Evolutionary conservation across 139 green algal genomes (phyloP).

Genomic region (Chlamydomonas sp.): DNA sequence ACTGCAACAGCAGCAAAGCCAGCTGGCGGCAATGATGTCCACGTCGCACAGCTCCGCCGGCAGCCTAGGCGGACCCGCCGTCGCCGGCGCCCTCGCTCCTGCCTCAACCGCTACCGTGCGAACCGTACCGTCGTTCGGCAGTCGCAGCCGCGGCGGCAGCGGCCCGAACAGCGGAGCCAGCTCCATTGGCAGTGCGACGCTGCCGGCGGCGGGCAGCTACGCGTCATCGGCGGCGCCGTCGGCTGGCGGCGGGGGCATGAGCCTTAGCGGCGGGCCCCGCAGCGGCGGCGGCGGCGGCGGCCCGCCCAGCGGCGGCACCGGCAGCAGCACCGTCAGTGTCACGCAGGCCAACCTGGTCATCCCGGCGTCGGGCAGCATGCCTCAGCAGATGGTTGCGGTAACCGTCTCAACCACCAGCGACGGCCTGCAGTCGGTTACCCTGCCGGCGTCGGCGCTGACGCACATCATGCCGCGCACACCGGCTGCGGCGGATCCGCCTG

Average conservation of each 20-base stretch:
- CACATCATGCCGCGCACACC: neutral
- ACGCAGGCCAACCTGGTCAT: constrained; percentile 15
- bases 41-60: neutral
- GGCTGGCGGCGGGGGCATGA: neutral
- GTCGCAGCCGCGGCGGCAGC: neutral
- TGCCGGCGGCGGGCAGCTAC: too few species aligned
- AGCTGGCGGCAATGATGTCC: neutral
- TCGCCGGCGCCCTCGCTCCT: too few species aligned
- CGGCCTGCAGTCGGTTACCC: constrained; percentile 26
- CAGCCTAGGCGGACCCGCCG: too few species aligned
- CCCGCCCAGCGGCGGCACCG: neutral
- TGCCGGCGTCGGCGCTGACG: constrained; percentile 4
- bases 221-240: neutral
- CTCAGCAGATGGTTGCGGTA: constrained; percentile 15
- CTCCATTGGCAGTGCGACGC: neutral
- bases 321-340: constrained; percentile 3
- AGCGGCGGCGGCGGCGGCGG: neutral
- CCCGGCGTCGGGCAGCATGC: neutral
- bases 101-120: too few species aligned
- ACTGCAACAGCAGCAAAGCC: too few species aligned
- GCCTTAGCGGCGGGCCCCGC: too few species aligned
- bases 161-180: neutral
- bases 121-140: too few species aligned
- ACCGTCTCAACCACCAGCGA: constrained; percentile 20
- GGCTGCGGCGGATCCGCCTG: neutral